Evolutionary conservation across 371 early-diverging fungal species (phyloP).

Genomic region (Mucor plumbeus): DNA sequence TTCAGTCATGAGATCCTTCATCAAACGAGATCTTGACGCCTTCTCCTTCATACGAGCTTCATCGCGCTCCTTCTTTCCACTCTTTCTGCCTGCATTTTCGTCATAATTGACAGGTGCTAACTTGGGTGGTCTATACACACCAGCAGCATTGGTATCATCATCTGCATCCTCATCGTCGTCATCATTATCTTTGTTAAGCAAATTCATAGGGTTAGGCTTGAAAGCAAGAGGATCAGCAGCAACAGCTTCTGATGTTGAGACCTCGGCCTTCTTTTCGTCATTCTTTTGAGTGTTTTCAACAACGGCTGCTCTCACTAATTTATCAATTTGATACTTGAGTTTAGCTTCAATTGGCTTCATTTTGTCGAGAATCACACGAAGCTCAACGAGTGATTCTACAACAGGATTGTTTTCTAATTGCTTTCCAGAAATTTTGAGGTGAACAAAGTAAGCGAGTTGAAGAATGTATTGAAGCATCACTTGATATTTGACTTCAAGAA

Average conservation of each 20-base stretch:
- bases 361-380: conserved; percentile 86
- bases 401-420: conserved; percentile 69
- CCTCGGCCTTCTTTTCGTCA: conserved; percentile 21
- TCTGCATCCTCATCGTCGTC: conserved; percentile 52
- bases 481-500: conserved; percentile 88
- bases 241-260: conserved; percentile 31
- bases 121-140: conserved; percentile 86
- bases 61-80: conserved; percentile 63
- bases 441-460: conserved; percentile 72
- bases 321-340: conserved; percentile 96
- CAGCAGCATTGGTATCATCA: conserved; percentile 24
- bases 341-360: conserved; percentile 93
- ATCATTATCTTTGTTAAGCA: conserved; percentile 55
- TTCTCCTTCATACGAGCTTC: conserved; percentile 70
- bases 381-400: conserved; percentile 75
- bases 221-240: conserved; percentile 80
- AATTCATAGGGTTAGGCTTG: conserved; percentile 84
- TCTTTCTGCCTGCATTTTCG: conserved; percentile 59
- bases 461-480: conserved; percentile 87
- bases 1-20: conserved; percentile 85
- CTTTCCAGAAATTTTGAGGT: conserved; percentile 80
- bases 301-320: conserved; percentile 82
- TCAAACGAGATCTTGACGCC: conserved; percentile 85
- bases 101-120: conserved; percentile 89
- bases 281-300: conserved; percentile 39